Base-by-base conservation (phyloP, 169 alveolate species). In the Miamiensis avidus region DNA sequence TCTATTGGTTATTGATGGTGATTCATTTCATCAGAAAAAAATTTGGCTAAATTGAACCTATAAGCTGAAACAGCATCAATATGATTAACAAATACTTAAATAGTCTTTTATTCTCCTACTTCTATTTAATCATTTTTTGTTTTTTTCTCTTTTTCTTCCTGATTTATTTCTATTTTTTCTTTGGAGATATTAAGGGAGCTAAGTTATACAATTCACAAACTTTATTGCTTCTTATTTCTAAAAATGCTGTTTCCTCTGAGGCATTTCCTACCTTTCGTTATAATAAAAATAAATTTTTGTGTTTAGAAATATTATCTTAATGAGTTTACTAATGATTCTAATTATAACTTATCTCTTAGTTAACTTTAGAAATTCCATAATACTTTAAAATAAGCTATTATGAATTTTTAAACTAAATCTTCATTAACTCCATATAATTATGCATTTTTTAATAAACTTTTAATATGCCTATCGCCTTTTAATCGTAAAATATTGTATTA, bases 171-270 rank as follows among this genome's bases (percentile, higher is more conserved):
- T 49, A 49, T 86, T 86, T 84, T 76, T 65, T 85, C 77, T 84
- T 87, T 78, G 26, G 91, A 88, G 33, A 75, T 27, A 90, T 25
- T 15, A 86, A 64, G 32, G 94, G 94, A 32, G 94, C 88, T 75
- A 81, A 86, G 34, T 79, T 65, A 31, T 82, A 77, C n/a, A 76
- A 75, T 25, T 78, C 49, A 33, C 94, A 90, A 27, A 82, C 89
- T 86, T 90, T 89, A 79, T 84, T 83, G 15, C 84, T 82, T 75
- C 90, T 87, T 29, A 90, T 85, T 81, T 90, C 94, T 65, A 90
- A 82, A 83, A 86, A 90, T 75, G 90, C 94, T 26, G 88, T 82
- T 73, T 90, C 94, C 31, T 87, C 77, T 34, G 88, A 90, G 4
- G 69, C 26, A 49, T 20, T 49, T 49, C 69, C 69, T 11, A 49